Conservation (phyloP, 371 early-diverging fungal species). For the Synchytrium microbalum region DNA sequence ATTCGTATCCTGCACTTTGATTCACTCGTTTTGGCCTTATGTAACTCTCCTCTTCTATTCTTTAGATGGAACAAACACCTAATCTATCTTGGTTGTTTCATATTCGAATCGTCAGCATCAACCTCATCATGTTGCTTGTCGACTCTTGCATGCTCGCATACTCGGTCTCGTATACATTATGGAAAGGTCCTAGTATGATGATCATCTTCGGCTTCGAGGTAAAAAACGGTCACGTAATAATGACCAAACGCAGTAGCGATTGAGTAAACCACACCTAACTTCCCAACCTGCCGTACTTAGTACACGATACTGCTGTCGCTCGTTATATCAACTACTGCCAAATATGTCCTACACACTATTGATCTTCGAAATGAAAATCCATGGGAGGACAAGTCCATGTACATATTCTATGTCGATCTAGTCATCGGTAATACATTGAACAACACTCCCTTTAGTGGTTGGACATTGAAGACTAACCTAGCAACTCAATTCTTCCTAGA, state of each 20-base stretch:
- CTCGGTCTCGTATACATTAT: constrained; percentile 52
- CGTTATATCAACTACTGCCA: constrained; percentile 62
- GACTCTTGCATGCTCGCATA: constrained; percentile 64
- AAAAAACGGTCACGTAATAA: constrained; percentile 9
- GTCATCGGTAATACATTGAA: constrained; percentile 50
- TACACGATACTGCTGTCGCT: constrained; percentile 75
- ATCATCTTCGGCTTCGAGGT: constrained; percentile 95
- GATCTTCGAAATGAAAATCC: constrained; percentile 73
- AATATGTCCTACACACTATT: constrained; percentile 76
- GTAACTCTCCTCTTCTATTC: neutral
- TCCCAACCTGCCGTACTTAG: constrained; percentile 29
- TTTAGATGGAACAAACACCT: constrained; percentile 79
- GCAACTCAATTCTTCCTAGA: constrained; percentile 38
- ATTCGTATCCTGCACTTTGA: neutral
- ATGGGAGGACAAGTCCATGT: constrained; percentile 92
- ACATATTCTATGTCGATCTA: constrained; percentile 80
- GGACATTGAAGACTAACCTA: neutral
- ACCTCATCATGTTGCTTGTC: constrained; percentile 51
- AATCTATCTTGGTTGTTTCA: constrained; percentile 53
- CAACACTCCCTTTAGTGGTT: neutral
- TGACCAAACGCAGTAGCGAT: neutral
- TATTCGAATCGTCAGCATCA: constrained; percentile 57
- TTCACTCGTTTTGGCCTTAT: neutral
- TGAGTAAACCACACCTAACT: neutral
- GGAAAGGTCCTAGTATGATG: constrained; percentile 77